Conservation (phyloP, 1,284 basidiomycete species). For the Peniophora sp. region DNA sequence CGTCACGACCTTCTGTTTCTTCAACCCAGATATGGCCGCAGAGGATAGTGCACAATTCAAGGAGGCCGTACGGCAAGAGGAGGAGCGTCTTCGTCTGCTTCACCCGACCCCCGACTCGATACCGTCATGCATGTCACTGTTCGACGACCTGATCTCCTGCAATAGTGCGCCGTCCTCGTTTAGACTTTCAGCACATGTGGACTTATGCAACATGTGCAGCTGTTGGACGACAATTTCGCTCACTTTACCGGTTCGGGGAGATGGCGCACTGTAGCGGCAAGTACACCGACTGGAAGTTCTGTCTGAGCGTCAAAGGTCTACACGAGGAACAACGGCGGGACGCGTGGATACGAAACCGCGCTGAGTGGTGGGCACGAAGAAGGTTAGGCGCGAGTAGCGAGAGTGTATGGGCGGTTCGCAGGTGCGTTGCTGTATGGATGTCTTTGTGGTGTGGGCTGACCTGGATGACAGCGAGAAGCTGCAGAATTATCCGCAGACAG, state of each 20-base stretch:
- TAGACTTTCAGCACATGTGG: neutral
- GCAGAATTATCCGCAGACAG: too few relatives aligned
- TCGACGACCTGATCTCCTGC: constrained; percentile 77
- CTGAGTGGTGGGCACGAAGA: constrained; percentile 87
- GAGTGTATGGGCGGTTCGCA: constrained; percentile 87
- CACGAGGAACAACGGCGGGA: constrained; percentile 71
- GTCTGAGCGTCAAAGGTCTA: constrained; percentile 77
- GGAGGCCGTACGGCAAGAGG: constrained; percentile 55
- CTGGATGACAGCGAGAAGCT: too few relatives aligned
- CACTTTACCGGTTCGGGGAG: constrained; percentile 82
- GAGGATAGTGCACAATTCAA: constrained; percentile 24
- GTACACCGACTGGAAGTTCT: constrained; percentile 93
- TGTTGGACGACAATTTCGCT: constrained; percentile 75
- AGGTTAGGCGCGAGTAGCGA: constrained; percentile 78
- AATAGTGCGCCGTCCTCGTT: constrained; percentile 41
- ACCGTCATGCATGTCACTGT: constrained; percentile 70
- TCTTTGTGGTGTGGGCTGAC: too few relatives aligned
- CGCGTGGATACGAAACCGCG: constrained; percentile 78
- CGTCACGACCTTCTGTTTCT: too few relatives aligned
- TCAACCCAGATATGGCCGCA: too few relatives aligned
- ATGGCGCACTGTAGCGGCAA: constrained; percentile 74
- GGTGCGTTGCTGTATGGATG: constrained; percentile 38
- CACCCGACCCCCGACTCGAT: constrained; percentile 75
- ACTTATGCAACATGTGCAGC: constrained; percentile 33
- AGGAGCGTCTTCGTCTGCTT: constrained; percentile 47